Base-by-base conservation (phyloP, 2,329 filamentous ascomycete genomes). In the Aspergillus sp. region DNA sequence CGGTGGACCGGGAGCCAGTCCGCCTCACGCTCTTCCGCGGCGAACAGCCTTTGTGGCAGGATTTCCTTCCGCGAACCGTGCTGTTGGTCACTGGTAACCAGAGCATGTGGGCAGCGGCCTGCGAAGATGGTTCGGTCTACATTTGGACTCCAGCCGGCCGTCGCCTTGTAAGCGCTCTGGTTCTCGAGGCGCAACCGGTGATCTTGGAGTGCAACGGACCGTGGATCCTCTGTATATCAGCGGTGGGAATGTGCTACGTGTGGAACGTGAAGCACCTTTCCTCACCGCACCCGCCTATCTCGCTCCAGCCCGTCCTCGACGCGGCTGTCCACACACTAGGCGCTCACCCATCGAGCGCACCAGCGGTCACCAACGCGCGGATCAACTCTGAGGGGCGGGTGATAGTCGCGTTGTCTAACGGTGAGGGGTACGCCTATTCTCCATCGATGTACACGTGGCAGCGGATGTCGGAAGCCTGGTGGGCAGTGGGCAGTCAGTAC, bases 401-500 rank as follows among this genome's bases (percentile, higher is more conserved):
- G 17, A 80, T 97, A 20, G 83, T 97, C n/a, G 94, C 90, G 0
- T 80, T 99, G 53, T 94, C 88, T 20, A 97, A 96, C 62, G 94
- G 94, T 17, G 93, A 99, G 63, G 94, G 94, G 1, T 99, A 91
- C 72, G 86, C 86, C 49, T 99, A 99, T 72, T 89, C 89, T 1
- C 83, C 88, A 0, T 80, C 82, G 16, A 89, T 99, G 87, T 93
- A 85, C 70, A 83, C 86, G 7, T 99, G 94, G 94, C 93, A 97
- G 71, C 85, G 92, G 9, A 79, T 99, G n/a, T 95, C 91, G 2
- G 95, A 99, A 68, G 83, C 90, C 2, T 99, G 94, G 94, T 99
- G 94, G 91, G 93, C 93, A 0, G 91, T 97, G 0, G 92, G 92
- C 16, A 95, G 90, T 61, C 94, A 99, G 68, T 99, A 99, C 70